Evolutionary conservation across 345 rosid genomes (phyloP), one percentile per base, ranked within the genome.

Genomic region (Linum tenue): DNA sequence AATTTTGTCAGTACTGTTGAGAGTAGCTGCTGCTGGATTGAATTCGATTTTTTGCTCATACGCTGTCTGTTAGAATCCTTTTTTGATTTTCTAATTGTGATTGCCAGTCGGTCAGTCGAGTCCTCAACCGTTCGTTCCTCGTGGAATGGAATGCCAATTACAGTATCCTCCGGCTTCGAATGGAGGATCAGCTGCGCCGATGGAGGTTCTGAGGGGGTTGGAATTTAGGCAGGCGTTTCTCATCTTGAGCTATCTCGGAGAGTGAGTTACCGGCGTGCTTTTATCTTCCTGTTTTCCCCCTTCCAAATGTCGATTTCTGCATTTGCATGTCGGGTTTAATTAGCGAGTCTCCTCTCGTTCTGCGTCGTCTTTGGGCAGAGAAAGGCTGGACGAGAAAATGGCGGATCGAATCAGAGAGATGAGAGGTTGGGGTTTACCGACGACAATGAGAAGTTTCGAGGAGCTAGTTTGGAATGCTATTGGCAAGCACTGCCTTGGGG

Each of bases 191-290:
- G 75, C 67, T 55, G 71, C 85, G 3, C 81, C 78, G 69, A 64
- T 79, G 7, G 55, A 71, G 56, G 90, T 89, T 5, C 74, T 86
- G 63, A 74, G 83, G 10, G 86, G 83, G 17, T 87, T 86, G 1
- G 90, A 90, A 59, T 87, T 86, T 41, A 71, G 83, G 10, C 87
- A 84, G 62, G 79, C 75, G 3, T 90, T 90, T 69, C 75, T 90
- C 3, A 66, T 90, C 7, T 68, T 86, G 41, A 86, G 66, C 76
- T 90, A 88, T 64, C 72, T 83, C 37, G 90, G 83, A 7, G 76
- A 68, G 95, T 90, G 68, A 76, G 83, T 79, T 69, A 37, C 35
- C 57, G 55, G 38, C 9, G 8, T 64, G 37, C 50, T 42, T 31
- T 35, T 65, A n/a, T 12, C 43, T 16, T n/a, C 17, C 41, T 53